Base-by-base conservation (phyloP, 495 filamentous ascomycete genomes). In the Penicillium bovifimosum region DNA sequence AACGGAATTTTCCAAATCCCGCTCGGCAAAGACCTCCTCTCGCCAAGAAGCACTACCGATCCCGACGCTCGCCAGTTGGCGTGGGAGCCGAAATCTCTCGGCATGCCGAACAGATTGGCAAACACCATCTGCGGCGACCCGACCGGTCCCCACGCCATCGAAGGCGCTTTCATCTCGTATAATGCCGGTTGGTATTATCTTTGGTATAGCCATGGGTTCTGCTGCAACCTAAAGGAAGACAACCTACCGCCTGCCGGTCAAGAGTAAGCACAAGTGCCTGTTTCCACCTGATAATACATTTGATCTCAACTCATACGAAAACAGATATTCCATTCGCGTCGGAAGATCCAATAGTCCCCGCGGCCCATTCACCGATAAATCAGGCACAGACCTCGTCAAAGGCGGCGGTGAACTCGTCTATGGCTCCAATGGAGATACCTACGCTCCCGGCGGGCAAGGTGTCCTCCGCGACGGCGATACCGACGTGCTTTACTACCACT, bases 161-260 rank as follows among this genome's bases (percentile, higher is more conserved):
- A 74, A 28, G 82, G 80, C 3, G 55, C 75, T 0, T 86, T 75
- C 47, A 67, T 85, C 20, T 84, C 79, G 50, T 77, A 78, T 48
- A 60, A 79, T 14, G 72, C 69, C 1, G 69, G 61, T 1, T 88
- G 78, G 43, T 89, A 84, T 54, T 90, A 89, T 59, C 72, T 91
- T 0, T 89, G 87, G 73, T 86, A 79, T 66, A 86, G 80, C 53
- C 73, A 78, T 39, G 87, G 87, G 0, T 58, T 64, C n/a, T 91
- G 87, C 72, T 91, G 87, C 59, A 77, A 79, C 10, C 77, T 82
- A 41, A 71, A 77, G 47, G 14, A 60, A 9, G 57, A 59, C 26
- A 55, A 57, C n/a, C 63, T 69, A 17, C 84, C 84, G 0, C 62
- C 75, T 0, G 55, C 71, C 0, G 85, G 86, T 0, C 69, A 70